phyloP scores from a whole-genome alignment of 2,329 filamentous ascomycete species.

The Didymosphaeria variabile region DNA sequence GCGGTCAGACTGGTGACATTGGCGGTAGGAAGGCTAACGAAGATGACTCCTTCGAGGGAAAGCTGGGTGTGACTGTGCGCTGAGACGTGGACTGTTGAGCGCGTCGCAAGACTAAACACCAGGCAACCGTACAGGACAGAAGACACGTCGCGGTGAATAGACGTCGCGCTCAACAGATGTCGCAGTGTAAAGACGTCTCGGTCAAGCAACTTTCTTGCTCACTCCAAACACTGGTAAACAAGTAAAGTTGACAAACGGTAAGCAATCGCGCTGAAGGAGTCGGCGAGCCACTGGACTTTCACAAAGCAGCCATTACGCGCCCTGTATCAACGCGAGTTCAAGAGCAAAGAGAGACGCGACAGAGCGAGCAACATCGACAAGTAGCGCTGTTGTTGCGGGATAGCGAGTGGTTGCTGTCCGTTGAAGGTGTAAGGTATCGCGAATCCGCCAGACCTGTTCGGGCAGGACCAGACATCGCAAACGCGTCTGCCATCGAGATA shows the following conservation, averaged over 20 bases:
- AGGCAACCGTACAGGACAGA: neutral
- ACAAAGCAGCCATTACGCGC: neutral
- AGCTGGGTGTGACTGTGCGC: no score
- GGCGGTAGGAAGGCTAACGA: neutral
- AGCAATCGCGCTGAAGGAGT: neutral
- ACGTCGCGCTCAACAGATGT: no score
- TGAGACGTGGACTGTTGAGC: no score
- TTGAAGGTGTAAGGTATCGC: neutral
- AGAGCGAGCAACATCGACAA: neutral
- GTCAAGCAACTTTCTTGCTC: neutral
- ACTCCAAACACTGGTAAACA: neutral
- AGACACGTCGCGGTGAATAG: neutral
- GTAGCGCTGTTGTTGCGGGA: neutral
- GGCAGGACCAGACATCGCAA: neutral
- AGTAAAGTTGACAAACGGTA: constrained; percentile 2
- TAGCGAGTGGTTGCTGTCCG: neutral
- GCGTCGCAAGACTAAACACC: neutral
- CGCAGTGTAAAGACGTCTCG: neutral
- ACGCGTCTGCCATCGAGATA: neutral
- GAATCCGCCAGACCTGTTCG: neutral
- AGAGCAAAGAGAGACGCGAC: neutral
- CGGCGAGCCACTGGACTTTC: neutral
- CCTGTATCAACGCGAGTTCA: neutral
- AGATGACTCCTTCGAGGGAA: no score
- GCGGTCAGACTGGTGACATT: neutral